Percentiles rank a stretch among this genome's conserved stretches.
phyloP scores from a whole-genome alignment of 345 rosid species.

The Aurinia saxatilis region DNA sequence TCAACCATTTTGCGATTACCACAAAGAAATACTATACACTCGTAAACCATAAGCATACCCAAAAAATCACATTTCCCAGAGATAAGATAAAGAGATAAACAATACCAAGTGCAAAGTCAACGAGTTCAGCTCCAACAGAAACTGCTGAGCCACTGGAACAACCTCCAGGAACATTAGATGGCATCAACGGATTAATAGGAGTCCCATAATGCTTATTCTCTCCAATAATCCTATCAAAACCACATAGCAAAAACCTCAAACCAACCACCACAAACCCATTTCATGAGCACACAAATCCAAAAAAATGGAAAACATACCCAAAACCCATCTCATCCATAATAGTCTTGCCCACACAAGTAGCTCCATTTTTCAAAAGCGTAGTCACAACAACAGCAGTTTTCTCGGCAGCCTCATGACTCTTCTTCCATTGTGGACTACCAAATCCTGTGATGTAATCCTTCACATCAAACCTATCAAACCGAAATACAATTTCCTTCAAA shows the following conservation, averaged over 20 bases:
- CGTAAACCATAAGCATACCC: not conserved
- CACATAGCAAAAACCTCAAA: conserved; percentile 6
- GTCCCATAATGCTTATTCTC: conserved; percentile 83
- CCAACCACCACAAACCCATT: not conserved
- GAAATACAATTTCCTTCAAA: not conserved
- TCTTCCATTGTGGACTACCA: conserved; percentile 80
- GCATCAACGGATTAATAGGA: conserved; percentile 65
- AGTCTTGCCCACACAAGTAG: conserved; percentile 88
- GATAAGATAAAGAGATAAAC: not conserved
- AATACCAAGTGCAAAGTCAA: conserved; percentile 84
- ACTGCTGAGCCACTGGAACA: conserved; percentile 97
- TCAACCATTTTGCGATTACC: not conserved
- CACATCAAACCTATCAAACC: conserved; percentile 63
- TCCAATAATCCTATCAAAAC: conserved; percentile 50
- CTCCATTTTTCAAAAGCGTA: conserved; percentile 67
- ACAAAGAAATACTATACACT: not conserved
- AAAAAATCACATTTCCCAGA: not conserved
- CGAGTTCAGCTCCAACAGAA: conserved; percentile 76
- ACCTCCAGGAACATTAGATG: conserved; percentile 73
- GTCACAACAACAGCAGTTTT: conserved; percentile 67
- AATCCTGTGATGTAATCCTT: conserved; percentile 70
- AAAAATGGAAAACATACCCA: conserved; percentile 44
- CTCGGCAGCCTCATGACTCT: conserved; percentile 64
- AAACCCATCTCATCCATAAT: conserved; percentile 74
- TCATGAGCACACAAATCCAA: not conserved